Evolutionary conservation across 2,329 filamentous ascomycete genomes (phyloP), one percentile per base, ranked within the genome.

Genomic region (Trichophaea hybrida): DNA sequence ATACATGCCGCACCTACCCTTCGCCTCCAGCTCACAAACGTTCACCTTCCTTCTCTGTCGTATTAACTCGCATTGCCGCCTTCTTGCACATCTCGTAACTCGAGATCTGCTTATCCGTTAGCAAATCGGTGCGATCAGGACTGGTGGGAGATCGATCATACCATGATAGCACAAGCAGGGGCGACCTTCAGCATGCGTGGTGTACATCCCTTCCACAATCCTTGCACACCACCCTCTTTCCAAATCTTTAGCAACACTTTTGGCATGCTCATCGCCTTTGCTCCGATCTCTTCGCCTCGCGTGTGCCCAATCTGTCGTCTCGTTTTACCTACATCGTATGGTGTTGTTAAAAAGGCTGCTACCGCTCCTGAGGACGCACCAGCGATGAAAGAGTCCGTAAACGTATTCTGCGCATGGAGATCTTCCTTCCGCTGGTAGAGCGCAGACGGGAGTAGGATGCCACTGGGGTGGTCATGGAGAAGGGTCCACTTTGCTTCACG

Each of bases 111-210:
- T 15, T 15, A 15, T 15, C 37, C 13, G 31, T 57, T 10, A 38
- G 13, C 24, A 24, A 53, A 43, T 5, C 24, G 7, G 24, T 34
- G 33, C 35, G 1, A 3, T 13, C 3, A 4, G n/a, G 13, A 13
- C 13, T 24, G 51, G n/a, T 13, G 12, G 13, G 32, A 13, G 17
- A 6, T 1, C 5, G 12, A 38, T 71, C 88, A 94, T 70, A 98
- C 97, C 93, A 98, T 98, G 71, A 98, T 97, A 33, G 93, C 93
- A 73, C 93, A 98, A 0, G 91, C 88, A 1, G 93, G 93, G 1
- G 93, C 91, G 4, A 98, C 90, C 72, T 97, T 97, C 62, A 97
- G 76, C 66, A 88, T 94, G 43, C 93, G 79, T 0, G 93, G 89
- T 31, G 88, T 84, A 88, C 90, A 96, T 48, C 93, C 93, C 68